Base-by-base conservation (phyloP, 805 yeast genomes). In the Torulaspora microellipsoides region DNA sequence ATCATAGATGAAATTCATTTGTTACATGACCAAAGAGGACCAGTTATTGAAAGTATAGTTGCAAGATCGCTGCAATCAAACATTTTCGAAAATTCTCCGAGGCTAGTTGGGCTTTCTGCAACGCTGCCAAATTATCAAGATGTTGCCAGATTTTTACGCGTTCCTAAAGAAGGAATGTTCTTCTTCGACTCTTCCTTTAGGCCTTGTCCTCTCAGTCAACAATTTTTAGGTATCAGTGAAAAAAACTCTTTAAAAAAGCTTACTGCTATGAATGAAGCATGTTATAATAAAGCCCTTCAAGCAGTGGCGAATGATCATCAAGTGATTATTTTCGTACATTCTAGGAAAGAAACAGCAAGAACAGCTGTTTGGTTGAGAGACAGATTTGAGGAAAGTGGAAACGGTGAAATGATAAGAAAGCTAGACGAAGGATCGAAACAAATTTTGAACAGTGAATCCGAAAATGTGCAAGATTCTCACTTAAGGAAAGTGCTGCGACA, bases 1-100 rank as follows among this genome's bases (percentile, higher is more conserved):
- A 83, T 91, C 23, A 79, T 93, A 39, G 99, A 91, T 69, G 99
- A 91, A 64, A 83, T 91, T 46, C 99, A 91, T 71, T 70, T 91
- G 40, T 69, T 91, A 50, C 96, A 91, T 60, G 98, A 91, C 59
- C 88, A 81, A 53, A 80, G 99, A 70, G 99, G 99, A 2, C 96
- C 97, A 0, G 97, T 90, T 0, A 54, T 91, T 36, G 99, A 91
- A 59, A 80, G 84, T 55, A 83, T 91, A 39, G 91, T 91, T 4
- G 79, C 95, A 3, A 73, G 98, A 58, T 76, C 85, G 0, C 52
- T 81, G 13, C 45, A 52, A 13, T 46, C 51, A 3, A 45, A 48
- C n/a, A 68, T 71, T 33, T 54, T 64, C 2, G 73, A 72, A 36
- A 73, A 69, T 11, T 66, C 71, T 10, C 81, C 82, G 0, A 72